Conservation (phyloP, 1,284 basidiomycete species). For the Cutaneotrichosporon dermatis region DNA sequence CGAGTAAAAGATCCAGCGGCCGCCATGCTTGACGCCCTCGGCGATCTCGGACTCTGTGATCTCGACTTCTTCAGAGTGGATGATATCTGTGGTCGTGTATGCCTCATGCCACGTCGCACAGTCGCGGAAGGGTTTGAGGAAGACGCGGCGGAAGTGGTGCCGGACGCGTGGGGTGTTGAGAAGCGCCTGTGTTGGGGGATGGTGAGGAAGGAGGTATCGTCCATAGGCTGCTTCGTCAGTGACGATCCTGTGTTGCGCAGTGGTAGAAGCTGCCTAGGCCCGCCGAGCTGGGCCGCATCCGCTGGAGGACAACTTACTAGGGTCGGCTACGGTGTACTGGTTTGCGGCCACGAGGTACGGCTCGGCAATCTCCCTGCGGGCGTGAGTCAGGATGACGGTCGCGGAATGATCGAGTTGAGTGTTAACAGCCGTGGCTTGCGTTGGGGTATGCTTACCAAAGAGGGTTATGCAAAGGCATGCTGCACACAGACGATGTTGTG, state of each 20-base stretch:
- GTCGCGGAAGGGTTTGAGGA: constrained; percentile 32
- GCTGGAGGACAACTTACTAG: constrained; percentile 28
- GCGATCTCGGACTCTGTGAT: constrained; percentile 37
- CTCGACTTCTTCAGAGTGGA: constrained; percentile 43
- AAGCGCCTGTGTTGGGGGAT: constrained; percentile 37
- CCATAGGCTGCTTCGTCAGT: constrained; percentile 37
- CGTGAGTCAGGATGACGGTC: not conserved
- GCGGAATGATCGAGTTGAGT: too few species aligned
- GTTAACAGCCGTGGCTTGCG: too few species aligned
- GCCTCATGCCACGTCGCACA: constrained; percentile 32
- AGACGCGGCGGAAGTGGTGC: constrained; percentile 41
- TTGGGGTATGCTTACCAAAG: constrained; percentile 18
- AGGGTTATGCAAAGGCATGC: constrained; percentile 28
- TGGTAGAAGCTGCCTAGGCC: not conserved
- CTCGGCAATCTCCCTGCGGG: constrained; percentile 42
- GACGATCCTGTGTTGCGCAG: too few species aligned
- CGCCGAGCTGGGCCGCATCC: not conserved
- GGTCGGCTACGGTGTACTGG: constrained; percentile 39
- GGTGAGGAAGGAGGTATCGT: constrained; percentile 37
- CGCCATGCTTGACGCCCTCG: constrained; percentile 29
- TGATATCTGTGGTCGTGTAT: constrained; percentile 40
- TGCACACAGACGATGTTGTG: too few species aligned
- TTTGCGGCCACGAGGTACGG: constrained; percentile 35
- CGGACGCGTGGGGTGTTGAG: constrained; percentile 33
- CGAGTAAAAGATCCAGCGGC: constrained; percentile 48